phyloP scores from a whole-genome alignment of 2,329 filamentous ascomycete genomes.

The Aureobasidium sp. region DNA sequence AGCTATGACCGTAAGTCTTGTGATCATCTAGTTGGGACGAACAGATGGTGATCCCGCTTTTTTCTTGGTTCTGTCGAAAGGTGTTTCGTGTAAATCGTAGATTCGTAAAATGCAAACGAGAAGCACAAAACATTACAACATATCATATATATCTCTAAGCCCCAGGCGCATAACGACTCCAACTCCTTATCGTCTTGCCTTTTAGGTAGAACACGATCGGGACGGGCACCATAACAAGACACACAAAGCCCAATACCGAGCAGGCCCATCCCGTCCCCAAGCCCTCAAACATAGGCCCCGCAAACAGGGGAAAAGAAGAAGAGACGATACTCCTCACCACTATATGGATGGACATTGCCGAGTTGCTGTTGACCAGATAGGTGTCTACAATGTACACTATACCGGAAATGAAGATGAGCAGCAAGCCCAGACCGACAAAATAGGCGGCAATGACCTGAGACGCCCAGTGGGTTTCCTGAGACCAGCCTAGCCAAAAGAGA shows the following conservation, averaged over 20 bases:
- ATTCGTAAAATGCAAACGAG: not conserved
- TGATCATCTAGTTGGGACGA: not conserved
- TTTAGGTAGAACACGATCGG: constrained; percentile 24
- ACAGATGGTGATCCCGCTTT: not conserved
- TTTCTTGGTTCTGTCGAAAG: not conserved
- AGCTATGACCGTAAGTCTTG: not conserved
- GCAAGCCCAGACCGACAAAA: constrained; percentile 35
- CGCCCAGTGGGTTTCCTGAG: constrained; percentile 37
- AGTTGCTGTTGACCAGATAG: constrained; percentile 33
- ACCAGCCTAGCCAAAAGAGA: constrained; percentile 49
- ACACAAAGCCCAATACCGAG: constrained; percentile 24
- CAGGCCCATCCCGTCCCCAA: constrained; percentile 29
- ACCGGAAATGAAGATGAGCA: constrained; percentile 41
- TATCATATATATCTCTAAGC: not conserved
- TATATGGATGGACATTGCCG: constrained; percentile 20
- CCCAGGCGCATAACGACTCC: constrained; percentile 12
- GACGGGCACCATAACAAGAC: constrained; percentile 25
- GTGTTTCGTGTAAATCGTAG: not conserved
- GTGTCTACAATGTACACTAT: constrained; percentile 42
- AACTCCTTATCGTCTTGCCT: constrained; percentile 21
- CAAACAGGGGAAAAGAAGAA: constrained; percentile 29
- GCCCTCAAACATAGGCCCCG: constrained; percentile 27
- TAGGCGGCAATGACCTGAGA: constrained; percentile 36
- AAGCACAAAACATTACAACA: not conserved
- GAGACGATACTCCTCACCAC: constrained; percentile 11